Evolutionary conservation across 352 stramenopile species (phyloP), one percentile per base, ranked within the genome.

Genomic region (Globisporangium emineosum): DNA sequence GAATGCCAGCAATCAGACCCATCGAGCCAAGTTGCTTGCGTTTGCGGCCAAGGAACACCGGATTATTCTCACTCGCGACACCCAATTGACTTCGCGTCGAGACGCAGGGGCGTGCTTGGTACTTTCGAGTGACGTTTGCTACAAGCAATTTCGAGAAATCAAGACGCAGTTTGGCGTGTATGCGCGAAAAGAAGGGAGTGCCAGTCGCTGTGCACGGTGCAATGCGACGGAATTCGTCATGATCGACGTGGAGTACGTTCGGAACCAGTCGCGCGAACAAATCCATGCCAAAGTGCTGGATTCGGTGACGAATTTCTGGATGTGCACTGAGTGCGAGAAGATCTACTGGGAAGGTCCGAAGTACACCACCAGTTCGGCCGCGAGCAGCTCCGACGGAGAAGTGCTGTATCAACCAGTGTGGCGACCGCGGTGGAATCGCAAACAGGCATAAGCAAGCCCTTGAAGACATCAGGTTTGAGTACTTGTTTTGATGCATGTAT

Each of bases 301-400:
- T 37, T 65, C 57, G 5, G 66, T 73, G n/a, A 65, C 59, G 29
- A 76, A 68, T 10, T 79, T 79, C 15, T 93, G 79, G 73, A 75
- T 84, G 50, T 93, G 85, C 59, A 64, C 72, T 0, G 66, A 70
- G 40, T 92, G 85, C 71, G 69, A 76, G 51, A 86, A 90, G 43
- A 72, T 93, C 32, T 93, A 83, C 59, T 92, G 83, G 85, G 85
- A 88, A 59, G 83, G 85, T 13, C 85, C 83, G 42, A 93, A 93
- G 72, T 91, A 88, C 68, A 76, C 78, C 21, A 53, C 25, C 21
- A 58, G 43, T 33, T 17, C 30, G 2, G n/a, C 15, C 5, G 19
- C 27, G 6, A 40, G 6, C 51, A 57, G 15, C 52, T 35, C 30
- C 23, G n/a, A 21, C 5, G 60, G 35, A 17, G 49, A 60, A 45